These are phyloP conservation scores for Theobroma grandiflorum DNA, from an alignment of 441 rosid species.

Conservation along the genomic window DNA sequence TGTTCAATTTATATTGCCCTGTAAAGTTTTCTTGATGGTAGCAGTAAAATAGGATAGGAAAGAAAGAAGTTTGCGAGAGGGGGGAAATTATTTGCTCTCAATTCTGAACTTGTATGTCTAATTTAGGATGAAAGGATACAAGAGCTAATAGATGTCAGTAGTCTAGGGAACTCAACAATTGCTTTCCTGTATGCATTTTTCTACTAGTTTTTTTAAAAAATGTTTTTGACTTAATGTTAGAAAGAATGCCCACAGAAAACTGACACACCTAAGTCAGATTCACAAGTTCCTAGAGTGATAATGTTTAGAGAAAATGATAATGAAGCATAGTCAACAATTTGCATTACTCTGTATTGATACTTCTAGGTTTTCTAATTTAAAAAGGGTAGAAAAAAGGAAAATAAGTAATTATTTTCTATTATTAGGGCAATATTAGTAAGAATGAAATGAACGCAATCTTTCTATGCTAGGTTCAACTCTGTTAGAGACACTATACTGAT, in stretches of 20 bases:
- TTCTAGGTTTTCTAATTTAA: not conserved
- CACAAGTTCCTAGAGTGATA: not conserved
- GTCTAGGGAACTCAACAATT: not conserved
- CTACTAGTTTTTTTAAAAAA: too few species aligned
- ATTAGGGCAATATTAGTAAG: not conserved
- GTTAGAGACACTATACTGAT: not conserved
- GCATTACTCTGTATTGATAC: not conserved
- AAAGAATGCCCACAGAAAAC: not conserved
- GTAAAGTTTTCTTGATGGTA: conserved; percentile 6
- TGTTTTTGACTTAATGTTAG: not conserved
- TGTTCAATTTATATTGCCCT: not conserved
- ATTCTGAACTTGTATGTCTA: not conserved
- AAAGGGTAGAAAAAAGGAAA: not conserved
- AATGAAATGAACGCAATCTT: not conserved
- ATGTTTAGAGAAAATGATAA: not conserved
- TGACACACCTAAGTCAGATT: not conserved
- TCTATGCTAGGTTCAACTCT: not conserved
- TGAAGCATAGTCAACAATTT: not conserved
- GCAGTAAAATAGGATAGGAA: not conserved
- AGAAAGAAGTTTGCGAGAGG: not conserved
- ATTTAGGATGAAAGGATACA: not conserved
- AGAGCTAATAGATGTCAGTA: not conserved
- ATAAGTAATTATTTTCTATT: not conserved
- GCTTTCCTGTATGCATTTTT: not conserved
- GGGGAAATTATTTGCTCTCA: not conserved